Base-by-base conservation (phyloP, 108 stramenopile genomes). In the Cylindrotheca closterium region DNA sequence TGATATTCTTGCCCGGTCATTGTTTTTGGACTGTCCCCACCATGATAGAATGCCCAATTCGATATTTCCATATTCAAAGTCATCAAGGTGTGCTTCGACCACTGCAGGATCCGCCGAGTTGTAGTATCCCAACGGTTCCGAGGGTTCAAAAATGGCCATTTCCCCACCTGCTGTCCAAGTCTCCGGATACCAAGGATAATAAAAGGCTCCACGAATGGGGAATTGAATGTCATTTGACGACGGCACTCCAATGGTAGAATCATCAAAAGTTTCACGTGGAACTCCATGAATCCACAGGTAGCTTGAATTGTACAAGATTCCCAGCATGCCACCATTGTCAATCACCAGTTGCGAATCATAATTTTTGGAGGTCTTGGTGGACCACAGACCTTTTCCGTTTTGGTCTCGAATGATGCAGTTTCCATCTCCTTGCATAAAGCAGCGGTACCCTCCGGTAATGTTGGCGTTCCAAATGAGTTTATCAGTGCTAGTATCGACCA, bases 181-280 rank as follows among this genome's bases (percentile, higher is more conserved):
- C 51, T 69, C 68, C 19, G 68, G 68, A 42, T 54, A 69, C 68
- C 68, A 69, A 19, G 54, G 31, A 49, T 67, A 67, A 23, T 67
- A 67, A 27, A 67, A 67, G 22, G 22, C 29, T 29, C 55, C 66
- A 47, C 66, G 37, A 5, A 67, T 32, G 3, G 66, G 66, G 24
- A 68, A 59, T 8, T 21, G 0, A 47, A 64, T 50, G 45, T 67
- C 55, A 33, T 47, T 1, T 26, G 64, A 65, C 37, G 52, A 24
- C n/a, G n/a, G n/a, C n/a, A n/a, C n/a, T n/a, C n/a, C n/a, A n/a
- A n/a, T n/a, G 37, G 7, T 42, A 29, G 66, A 37, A 15, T 37
- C 55, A 24, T 21, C 24, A 47, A 56, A 67, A 19, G 53, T 58
- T 10, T 22, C 45, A 31, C 66, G 55, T 30, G 66, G 66, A 47